Evolutionary conservation across 208 protist species (phyloP), one percentile per base, ranked within the genome.

Genomic region (Trypanosoma conorhini): DNA sequence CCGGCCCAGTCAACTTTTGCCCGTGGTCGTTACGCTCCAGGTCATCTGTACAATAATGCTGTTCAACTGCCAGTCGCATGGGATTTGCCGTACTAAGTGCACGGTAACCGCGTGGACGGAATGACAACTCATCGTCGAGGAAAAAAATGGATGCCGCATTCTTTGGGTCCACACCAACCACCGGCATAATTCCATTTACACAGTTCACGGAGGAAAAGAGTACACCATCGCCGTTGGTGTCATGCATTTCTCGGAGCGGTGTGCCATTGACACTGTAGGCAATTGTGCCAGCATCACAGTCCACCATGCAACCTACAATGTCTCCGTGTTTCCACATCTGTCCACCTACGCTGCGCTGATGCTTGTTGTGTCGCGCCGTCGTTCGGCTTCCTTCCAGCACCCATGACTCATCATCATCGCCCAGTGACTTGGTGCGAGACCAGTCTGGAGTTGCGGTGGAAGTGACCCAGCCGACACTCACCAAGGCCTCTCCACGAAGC

Each of bases 221-320:
- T 2, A 62, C 61, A 24, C 77, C 80, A 38, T 71, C 71, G 40
- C 63, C 67, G 30, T 50, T 66, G 48, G 44, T 67, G 71, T 83
- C 77, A 55, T 87, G 81, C 50, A 77, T 26, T 51, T 77, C 72
- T 38, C 72, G 64, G 21, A 72, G 26, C 28, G 70, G 67, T n/a
- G 66, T 66, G 17, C 91, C 93, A 68, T 97, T 97, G 44, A 97
- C 66, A 46, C 77, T 89, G 76, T 89, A 97, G 31, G 63, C 40
- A 54, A 97, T 89, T 0, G 77, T 86, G 15, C 80, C 79, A 4
- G 74, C 75, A 58, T 96, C 86, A 65, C 89, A 95, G 81, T 97
- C 89, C 0, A 97, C 70, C 61, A 91, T 62, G 57, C 93, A 97
- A 13, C 93, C 93, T 3, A 97, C 67, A 1, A 97, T 83, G 54